Base-by-base conservation (phyloP, 2,329 filamentous ascomycete species). In the Fusarium sp. region DNA sequence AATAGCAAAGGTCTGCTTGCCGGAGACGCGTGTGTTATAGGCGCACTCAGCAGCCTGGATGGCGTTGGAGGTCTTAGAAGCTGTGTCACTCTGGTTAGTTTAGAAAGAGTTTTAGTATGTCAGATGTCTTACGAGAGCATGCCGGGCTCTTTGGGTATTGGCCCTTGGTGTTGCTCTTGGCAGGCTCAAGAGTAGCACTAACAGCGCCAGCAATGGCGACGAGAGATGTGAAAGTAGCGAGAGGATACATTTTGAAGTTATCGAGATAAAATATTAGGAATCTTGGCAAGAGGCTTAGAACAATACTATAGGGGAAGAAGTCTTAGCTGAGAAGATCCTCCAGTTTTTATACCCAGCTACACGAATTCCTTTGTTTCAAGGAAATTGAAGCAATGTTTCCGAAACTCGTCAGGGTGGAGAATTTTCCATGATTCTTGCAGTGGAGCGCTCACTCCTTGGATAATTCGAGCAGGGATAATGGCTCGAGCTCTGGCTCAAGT, bases 21-120 rank as follows among this genome's bases (percentile, higher is more conserved):
- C 73, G 2, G 69, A 69, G 25, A 75, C 73, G 6, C 73, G 73
- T 10, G 73, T 75, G 63, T 75, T 75, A 57, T 74, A 69, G 8
- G 73, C 69, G 16, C 73, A 75, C 43, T 75, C 73, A 50, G 73
- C 73, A 2, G 73, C 73, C 59, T 75, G 73, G 22, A 75, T 75
- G 8, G 71, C 73, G 5, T 64, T 68, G 14, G 73, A 74, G 46
- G 54, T 62, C 47, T 75, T 75, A 38, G 73, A 56, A 25, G 73
- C 73, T 75, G 24, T 8, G 20, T 58, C 8, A 63, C 43, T 27
- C 3, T 8, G 2, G 8, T 38, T n/a, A 38, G 6, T 12, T 8
- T 1, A 7, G 20, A 4, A 11, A 29, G 27, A 11, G 27, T 12
- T 29, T 29, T 11, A 29, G 11, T 16, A 8, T 14, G 8, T 0